A percentile compares a stretch with the other conserved stretches of the same genome.
These are phyloP conservation scores for Auricularia heimuer DNA, from an alignment of 768 basidiomycete species.

Conservation along the genomic window DNA sequence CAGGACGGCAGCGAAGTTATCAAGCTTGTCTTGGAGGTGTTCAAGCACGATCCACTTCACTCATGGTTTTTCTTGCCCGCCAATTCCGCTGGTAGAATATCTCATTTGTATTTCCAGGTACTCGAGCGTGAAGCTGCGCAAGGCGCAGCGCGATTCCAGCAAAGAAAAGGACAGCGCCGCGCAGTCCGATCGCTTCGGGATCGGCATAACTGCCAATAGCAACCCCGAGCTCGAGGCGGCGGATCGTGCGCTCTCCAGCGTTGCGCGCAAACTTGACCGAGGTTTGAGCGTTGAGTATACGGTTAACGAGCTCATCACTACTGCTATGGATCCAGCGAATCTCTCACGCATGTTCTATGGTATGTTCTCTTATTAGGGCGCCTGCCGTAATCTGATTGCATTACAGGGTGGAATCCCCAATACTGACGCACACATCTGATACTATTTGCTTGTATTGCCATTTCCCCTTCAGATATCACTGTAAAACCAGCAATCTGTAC, in stretches of 20 bases:
- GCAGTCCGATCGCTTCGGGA: constrained; percentile 24
- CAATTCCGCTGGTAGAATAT: no score
- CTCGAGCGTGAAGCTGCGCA: neutral
- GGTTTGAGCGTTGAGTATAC: constrained; percentile 84
- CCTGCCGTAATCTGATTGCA: constrained; percentile 5
- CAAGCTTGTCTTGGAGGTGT: constrained; percentile 91
- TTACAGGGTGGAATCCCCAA: constrained; percentile 34
- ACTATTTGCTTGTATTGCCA: no score
- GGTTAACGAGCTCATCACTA: constrained; percentile 84
- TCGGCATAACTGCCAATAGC: constrained; percentile 54
- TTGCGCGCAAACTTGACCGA: constrained; percentile 74
- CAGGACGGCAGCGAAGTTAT: constrained; percentile 78
- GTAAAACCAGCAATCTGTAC: no score
- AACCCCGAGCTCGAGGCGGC: constrained; percentile 75
- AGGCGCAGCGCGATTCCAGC: constrained; percentile 9
- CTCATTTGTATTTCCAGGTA: neutral
- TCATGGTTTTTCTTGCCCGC: constrained; percentile 51
- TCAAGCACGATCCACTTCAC: constrained; percentile 95
- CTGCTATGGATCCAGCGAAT: constrained; percentile 70
- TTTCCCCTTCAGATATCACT: no score
- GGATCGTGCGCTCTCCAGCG: constrained; percentile 74
- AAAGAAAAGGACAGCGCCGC: constrained; percentile 10
- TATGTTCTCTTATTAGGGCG: constrained; percentile 23
- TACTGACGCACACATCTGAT: neutral
- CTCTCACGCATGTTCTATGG: constrained; percentile 72